phyloP scores from a whole-genome alignment of 805 yeast species.

The Metschnikowia noctiluminum region DNA sequence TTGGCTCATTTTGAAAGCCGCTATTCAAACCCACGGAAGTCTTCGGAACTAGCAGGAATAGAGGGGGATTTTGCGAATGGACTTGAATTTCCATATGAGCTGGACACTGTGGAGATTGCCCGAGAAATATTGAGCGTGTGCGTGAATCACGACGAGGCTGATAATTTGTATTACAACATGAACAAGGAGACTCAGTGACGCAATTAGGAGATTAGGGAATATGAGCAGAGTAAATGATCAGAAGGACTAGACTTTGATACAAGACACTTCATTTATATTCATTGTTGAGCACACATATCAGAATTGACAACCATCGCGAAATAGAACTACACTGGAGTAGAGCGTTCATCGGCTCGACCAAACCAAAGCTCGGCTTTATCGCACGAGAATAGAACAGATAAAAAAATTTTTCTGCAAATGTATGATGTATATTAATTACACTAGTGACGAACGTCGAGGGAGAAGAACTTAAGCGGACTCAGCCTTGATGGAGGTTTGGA shows the following conservation, averaged over 20 bases:
- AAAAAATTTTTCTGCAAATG: conserved; percentile 6
- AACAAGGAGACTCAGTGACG: conserved; percentile 31
- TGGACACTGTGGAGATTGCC: conserved; percentile 63
- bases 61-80: conserved; percentile 54
- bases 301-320: too few species aligned
- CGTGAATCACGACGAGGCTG: conserved; percentile 76
- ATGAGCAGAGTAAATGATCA: too few species aligned
- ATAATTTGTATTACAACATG: conserved; percentile 67
- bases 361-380: too few species aligned
- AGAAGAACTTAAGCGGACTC: conserved; percentile 48
- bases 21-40: conserved; percentile 7
- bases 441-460: conserved; percentile 8
- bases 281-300: too few species aligned
- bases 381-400: too few species aligned
- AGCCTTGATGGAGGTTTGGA: conserved; percentile 84
- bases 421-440: conserved; percentile 17
- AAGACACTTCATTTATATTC: too few species aligned
- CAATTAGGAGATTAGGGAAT: too few species aligned
- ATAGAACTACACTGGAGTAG: neutral
- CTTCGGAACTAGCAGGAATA: conserved; percentile 24
- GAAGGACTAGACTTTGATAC: too few species aligned
- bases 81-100: conserved; percentile 58
- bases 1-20: conserved; percentile 28
- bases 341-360: too few species aligned
- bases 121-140: conserved; percentile 65